phyloP scores from a whole-genome alignment of 2,329 filamentous ascomycete genomes.

The Fusarium sp. region DNA sequence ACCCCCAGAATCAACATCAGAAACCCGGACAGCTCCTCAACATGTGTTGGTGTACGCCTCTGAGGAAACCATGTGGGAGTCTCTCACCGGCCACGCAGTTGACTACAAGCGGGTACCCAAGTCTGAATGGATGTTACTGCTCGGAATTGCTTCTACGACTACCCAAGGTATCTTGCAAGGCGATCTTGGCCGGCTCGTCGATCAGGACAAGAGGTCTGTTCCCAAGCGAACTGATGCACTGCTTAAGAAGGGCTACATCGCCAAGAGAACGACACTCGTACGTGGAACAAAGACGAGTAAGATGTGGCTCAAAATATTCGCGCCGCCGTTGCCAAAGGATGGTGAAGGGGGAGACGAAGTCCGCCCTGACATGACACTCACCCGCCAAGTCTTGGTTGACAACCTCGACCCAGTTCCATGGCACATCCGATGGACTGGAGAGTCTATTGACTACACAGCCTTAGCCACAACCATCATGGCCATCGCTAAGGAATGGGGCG shows the following conservation, averaged over 20 bases:
- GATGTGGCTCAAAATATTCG: constrained; percentile 69
- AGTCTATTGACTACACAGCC: constrained; percentile 69
- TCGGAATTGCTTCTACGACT: constrained; percentile 68
- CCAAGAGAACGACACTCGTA: constrained; percentile 70
- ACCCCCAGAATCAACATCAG: not conserved
- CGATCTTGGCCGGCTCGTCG: constrained; percentile 67
- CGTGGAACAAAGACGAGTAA: constrained; percentile 72
- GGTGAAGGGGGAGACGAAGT: constrained; percentile 40
- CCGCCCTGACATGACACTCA: constrained; percentile 54
- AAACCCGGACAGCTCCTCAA: not conserved
- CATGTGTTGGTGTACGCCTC: constrained; percentile 60
- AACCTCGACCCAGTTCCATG: constrained; percentile 68
- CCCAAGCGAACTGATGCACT: constrained; percentile 71
- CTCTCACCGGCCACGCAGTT: constrained; percentile 68
- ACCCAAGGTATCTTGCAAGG: constrained; percentile 70
- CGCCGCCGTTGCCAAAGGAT: constrained; percentile 58
- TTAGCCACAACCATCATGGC: constrained; percentile 69
- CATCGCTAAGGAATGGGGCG: constrained; percentile 67
- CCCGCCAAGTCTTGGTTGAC: constrained; percentile 54
- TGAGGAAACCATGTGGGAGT: constrained; percentile 70
- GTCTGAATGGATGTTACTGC: constrained; percentile 69
- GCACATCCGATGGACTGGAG: constrained; percentile 67
- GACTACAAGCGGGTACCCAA: constrained; percentile 69
- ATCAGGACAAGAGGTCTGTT: constrained; percentile 73
- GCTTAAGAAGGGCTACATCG: constrained; percentile 71